Evolutionary conservation across 371 early-diverging fungal genomes (phyloP).

Genomic region (Mucor racemosus): DNA sequence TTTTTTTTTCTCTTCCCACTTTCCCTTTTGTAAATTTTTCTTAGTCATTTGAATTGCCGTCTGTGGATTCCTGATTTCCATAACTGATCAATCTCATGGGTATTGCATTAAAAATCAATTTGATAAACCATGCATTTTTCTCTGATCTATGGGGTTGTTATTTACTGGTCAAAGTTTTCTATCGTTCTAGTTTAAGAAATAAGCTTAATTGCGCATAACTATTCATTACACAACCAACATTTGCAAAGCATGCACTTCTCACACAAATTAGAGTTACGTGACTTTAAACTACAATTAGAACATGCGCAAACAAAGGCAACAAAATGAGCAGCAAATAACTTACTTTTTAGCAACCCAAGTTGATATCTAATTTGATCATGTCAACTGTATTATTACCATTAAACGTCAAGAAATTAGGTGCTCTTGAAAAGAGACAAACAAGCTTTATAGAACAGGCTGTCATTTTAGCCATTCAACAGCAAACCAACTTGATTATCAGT

Average conservation of each 20-base stretch:
- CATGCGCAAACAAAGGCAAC: too few species aligned
- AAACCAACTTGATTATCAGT: slow-evolving; percentile 14
- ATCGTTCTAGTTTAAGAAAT: too few species aligned
- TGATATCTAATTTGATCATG: not conserved
- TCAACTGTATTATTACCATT: slow-evolving; percentile 17
- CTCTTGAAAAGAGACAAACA: slow-evolving; percentile 8
- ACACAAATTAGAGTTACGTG: slow-evolving; percentile 1
- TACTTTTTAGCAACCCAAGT: too few species aligned
- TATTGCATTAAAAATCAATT: not conserved
- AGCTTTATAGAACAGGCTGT: slow-evolving; percentile 19
- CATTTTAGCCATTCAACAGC: slow-evolving; percentile 5
- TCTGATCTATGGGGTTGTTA: not conserved
- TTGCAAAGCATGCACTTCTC: not conserved
- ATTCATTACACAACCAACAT: too few species aligned
- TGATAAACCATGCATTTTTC: not conserved
- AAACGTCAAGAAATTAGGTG: not conserved
- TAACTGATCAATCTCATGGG: not conserved
- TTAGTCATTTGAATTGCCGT: slow-evolving; percentile 9
- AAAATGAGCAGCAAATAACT: too few species aligned
- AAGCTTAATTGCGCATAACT: too few species aligned
- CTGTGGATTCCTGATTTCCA: not conserved
- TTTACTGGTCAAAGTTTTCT: not conserved
- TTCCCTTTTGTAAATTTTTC: not conserved
- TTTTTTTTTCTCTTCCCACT: not conserved
- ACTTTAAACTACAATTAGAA: not conserved